Base-by-base conservation (phyloP, 139 green algal species). In the Chloropicon primus region DNA sequence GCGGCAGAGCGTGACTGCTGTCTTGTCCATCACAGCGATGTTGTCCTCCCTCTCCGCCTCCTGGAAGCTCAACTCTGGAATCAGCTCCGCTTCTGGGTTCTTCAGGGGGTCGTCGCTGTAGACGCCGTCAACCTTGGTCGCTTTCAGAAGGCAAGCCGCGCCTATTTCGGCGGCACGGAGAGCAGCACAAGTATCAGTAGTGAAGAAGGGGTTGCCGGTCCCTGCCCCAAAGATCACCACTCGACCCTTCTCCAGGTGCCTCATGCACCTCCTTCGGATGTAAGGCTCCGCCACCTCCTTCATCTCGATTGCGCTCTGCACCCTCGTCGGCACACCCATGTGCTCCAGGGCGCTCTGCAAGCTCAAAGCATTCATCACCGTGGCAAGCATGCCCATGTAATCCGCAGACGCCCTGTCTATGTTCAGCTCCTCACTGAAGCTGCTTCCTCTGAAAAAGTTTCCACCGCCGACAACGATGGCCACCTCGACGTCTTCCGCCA, bases 191-290 rank as follows among this genome's bases (percentile, higher is more conserved):
- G 94, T 98, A 87, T 99, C 95, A 0, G 95, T 99, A 0, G 95
- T 97, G 83, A 99, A 98, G 86, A 97, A 99, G 1, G 95, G 95
- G 82, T 98, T 98, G 74, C 95, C 95, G 0, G 94, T 98, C 41
- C 88, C 91, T 24, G 89, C 94, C 1, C 92, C 94, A 85, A 98
- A 98, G 73, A 98, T 98, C 53, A 98, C 94, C 0, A 98, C 94
- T 23, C 93, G 89, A 25, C 91, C 89, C 23, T 90, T 90, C 79
- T 98, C 89, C 71, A 99, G 82, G 84, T 99, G 95, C 10, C 93
- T 86, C 24, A 99, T 94, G 0, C 94, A 95, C 0, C 92, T 82
- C 22, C 95, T 87, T 21, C 95, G 82, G 75, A 99, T 98, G 88
- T 98, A 99, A 0, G 95, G 95, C 84, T 99, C 95, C 2, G 95